These are phyloP conservation scores for Phytophthora agathidicida DNA, from an alignment of 352 stramenopile species.

Conservation along the genomic window DNA sequence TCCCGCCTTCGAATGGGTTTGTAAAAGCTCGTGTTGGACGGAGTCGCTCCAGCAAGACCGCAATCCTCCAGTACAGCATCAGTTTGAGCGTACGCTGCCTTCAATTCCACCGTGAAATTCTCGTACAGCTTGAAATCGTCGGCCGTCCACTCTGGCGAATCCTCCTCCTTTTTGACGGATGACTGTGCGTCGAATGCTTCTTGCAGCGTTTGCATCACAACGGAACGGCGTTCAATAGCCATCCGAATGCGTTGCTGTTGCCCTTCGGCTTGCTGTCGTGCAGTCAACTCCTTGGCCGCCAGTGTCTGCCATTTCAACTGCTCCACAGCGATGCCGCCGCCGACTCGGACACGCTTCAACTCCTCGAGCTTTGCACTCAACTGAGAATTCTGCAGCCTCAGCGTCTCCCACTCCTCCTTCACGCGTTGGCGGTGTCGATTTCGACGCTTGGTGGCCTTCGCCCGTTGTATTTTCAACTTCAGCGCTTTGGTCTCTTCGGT, in stretches of 20 bases:
- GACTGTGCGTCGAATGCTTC: constrained; percentile 1
- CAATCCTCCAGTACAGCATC: constrained; percentile 7
- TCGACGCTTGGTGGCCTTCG: constrained; percentile 8
- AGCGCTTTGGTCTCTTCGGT: not conserved
- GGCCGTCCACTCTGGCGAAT: not conserved
- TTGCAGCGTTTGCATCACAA: constrained; percentile 6
- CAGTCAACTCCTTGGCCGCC: constrained; percentile 13
- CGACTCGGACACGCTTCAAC: not conserved
- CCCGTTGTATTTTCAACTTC: constrained; percentile 7
- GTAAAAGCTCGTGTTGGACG: constrained; percentile 11
- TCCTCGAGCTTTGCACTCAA: constrained; percentile 5
- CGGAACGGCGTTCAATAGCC: constrained; percentile 3
- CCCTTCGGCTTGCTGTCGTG: constrained; percentile 1
- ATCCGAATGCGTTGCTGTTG: not conserved
- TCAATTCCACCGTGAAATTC: constrained; percentile 5
- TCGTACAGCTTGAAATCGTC: constrained; percentile 14
- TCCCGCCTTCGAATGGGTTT: constrained; percentile 6
- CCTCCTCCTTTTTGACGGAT: not conserved
- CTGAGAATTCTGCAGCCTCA: not conserved
- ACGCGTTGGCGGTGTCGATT: constrained; percentile 16
- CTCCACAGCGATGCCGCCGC: not conserved
- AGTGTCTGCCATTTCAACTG: constrained; percentile 11
- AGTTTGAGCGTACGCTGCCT: constrained; percentile 4
- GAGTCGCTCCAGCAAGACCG: not conserved
- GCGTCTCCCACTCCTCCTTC: constrained; percentile 8